Percentiles rank a stretch among this genome's conserved stretches.
These are phyloP conservation scores for Erucastrum elatum DNA, from an alignment of 345 rosid species.

Conservation along the genomic window DNA sequence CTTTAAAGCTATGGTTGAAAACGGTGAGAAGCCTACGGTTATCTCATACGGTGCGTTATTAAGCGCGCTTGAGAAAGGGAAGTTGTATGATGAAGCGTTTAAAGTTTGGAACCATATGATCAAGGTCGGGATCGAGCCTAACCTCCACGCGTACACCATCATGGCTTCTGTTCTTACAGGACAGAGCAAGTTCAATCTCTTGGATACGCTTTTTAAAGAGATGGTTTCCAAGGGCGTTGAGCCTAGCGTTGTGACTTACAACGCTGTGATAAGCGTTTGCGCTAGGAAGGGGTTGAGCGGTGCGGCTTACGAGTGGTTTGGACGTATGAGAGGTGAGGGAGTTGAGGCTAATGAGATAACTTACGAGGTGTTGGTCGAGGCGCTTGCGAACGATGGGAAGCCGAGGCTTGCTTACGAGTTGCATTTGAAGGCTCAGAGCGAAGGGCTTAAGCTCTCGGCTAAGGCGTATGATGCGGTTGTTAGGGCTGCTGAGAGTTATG, in stretches of 20 bases:
- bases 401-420: conserved; percentile 78
- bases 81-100: conserved; percentile 76
- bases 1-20: conserved; percentile 81
- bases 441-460: conserved; percentile 56
- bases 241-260: conserved; percentile 87
- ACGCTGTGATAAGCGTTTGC: conserved; percentile 79
- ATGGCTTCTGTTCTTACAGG: conserved; percentile 79
- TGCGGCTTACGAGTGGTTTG: conserved; percentile 90
- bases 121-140: conserved; percentile 70
- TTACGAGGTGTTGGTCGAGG: conserved; percentile 75
- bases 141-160: conserved; percentile 73
- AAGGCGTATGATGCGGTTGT: conserved; percentile 72
- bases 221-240: conserved; percentile 62
- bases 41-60: conserved; percentile 84
- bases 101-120: conserved; percentile 94
- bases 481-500: conserved; percentile 49
- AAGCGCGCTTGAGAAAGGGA: conserved; percentile 89
- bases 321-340: conserved; percentile 64
- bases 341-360: conserved; percentile 71
- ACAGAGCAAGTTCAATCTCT: conserved; percentile 59
- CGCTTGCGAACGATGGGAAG: conserved; percentile 70
- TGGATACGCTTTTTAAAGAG: conserved; percentile 63
- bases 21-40: conserved; percentile 82
- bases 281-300: conserved; percentile 57
- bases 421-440: conserved; percentile 61